These are phyloP conservation scores for Tylopilus sp. DNA, from an alignment of 768 basidiomycete species.

Conservation along the genomic window DNA sequence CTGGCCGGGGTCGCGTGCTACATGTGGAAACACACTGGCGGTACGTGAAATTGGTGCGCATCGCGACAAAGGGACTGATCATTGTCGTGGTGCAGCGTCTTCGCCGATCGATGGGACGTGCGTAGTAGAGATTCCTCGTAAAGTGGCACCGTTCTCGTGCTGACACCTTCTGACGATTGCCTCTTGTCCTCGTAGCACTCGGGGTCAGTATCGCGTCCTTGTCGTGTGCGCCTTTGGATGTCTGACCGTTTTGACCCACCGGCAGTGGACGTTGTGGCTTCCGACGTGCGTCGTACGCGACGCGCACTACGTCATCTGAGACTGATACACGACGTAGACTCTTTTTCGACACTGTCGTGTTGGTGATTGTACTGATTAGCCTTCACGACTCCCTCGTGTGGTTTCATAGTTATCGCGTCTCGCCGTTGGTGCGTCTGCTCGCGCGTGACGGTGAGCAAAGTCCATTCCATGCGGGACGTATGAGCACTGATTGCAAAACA, in stretches of 20 bases:
- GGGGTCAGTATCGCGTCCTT: slow-evolving; percentile 1
- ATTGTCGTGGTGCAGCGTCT: too few species aligned
- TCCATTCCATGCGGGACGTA: too few species aligned
- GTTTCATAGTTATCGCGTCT: background rate
- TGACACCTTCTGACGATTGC: background rate
- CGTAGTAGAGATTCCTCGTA: background rate
- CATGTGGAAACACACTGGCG: background rate
- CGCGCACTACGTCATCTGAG: background rate
- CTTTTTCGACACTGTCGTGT: slow-evolving; percentile 4
- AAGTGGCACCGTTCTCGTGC: background rate
- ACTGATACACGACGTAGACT: slow-evolving; percentile 1
- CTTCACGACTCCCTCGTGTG: slow-evolving; percentile 1
- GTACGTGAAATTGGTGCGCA: background rate
- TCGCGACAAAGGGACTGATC: too few species aligned
- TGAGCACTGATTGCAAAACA: too few species aligned
- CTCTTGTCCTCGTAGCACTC: background rate
- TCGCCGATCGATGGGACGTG: background rate
- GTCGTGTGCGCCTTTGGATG: background rate
- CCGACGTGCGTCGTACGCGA: background rate
- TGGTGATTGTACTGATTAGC: slow-evolving; percentile 2
- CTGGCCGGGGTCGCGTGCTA: slow-evolving; percentile 6
- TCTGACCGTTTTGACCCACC: slow-evolving; percentile 4
- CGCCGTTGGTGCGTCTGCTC: slow-evolving; percentile 6
- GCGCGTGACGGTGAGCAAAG: slow-evolving; percentile 7
- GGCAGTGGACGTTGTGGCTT: slow-evolving; percentile 14